phyloP scores from a whole-genome alignment of 305 asterid species.

The Rubia peregrina region DNA sequence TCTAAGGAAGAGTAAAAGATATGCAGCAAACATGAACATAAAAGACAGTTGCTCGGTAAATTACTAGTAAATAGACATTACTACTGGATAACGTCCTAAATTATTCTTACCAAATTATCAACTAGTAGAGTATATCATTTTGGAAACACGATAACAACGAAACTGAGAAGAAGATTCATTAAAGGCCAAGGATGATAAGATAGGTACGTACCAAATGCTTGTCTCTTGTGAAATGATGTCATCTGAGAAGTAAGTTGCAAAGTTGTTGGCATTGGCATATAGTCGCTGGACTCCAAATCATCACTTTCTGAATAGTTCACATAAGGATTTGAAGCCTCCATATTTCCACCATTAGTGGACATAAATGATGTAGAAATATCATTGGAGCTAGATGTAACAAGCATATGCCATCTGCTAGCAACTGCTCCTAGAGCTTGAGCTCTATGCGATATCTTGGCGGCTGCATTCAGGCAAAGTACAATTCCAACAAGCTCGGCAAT shows the following conservation, averaged over 20 bases:
- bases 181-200: not conserved
- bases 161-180: not conserved
- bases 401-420: conserved; percentile 80
- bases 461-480: conserved; percentile 60
- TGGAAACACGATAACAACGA: not conserved
- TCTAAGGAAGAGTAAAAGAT: not conserved
- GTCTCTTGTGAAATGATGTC: conserved; percentile 59
- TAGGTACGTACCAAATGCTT: conserved; percentile 56
- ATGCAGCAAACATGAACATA: not conserved
- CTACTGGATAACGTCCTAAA: not conserved
- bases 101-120: not conserved
- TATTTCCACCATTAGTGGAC: conserved; percentile 31
- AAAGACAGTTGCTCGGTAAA: not conserved
- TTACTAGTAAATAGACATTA: not conserved
- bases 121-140: not conserved
- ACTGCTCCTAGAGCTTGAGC: conserved; percentile 67
- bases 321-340: conserved; percentile 26
- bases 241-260: conserved; percentile 31
- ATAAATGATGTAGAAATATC: conserved; percentile 33
- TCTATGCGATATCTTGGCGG: conserved; percentile 77
- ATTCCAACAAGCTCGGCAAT: conserved; percentile 63
- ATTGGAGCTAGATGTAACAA: conserved; percentile 49
- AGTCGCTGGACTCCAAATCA: conserved; percentile 57
- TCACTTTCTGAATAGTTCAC: conserved; percentile 58
- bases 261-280: conserved; percentile 29